Evolutionary conservation across 2,329 filamentous ascomycete species (phyloP).

Genomic region (Alternaria rosae): DNA sequence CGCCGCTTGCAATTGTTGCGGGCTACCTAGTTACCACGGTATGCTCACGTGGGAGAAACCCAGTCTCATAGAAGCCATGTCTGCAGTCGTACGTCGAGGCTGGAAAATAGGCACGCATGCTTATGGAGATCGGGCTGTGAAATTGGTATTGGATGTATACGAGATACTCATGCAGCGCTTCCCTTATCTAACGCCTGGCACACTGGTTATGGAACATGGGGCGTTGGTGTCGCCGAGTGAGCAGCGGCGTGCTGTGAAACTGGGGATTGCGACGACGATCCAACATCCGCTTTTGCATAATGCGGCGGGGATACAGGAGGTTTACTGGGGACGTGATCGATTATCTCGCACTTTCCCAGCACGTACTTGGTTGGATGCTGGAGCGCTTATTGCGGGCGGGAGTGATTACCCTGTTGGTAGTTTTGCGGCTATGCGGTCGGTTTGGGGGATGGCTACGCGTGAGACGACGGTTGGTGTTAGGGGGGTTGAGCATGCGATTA

Average conservation of each 20-base stretch:
- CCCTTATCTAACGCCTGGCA: rapidly evolving
- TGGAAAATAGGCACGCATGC: background rate
- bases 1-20: background rate
- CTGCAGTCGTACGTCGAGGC: rapidly evolving
- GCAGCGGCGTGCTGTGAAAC: rapidly evolving
- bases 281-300: background rate
- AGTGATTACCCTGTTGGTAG: background rate
- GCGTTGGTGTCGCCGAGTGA: rapidly evolving
- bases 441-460: background rate
- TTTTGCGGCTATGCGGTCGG: background rate
- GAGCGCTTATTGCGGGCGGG: background rate
- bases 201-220: background rate
- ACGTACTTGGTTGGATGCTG: background rate
- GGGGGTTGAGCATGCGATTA: background rate
- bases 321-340: background rate
- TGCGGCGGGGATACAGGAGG: background rate
- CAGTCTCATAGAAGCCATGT: background rate
- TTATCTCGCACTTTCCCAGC: background rate
- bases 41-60: background rate
- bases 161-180: background rate
- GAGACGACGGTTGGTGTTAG: background rate
- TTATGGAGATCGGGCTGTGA: background rate
- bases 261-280: rapidly evolving
- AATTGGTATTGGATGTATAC: background rate
- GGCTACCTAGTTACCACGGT: background rate